Conservation (phyloP, 139 green algal species). For the Edaphochlamys debaryana region DNA sequence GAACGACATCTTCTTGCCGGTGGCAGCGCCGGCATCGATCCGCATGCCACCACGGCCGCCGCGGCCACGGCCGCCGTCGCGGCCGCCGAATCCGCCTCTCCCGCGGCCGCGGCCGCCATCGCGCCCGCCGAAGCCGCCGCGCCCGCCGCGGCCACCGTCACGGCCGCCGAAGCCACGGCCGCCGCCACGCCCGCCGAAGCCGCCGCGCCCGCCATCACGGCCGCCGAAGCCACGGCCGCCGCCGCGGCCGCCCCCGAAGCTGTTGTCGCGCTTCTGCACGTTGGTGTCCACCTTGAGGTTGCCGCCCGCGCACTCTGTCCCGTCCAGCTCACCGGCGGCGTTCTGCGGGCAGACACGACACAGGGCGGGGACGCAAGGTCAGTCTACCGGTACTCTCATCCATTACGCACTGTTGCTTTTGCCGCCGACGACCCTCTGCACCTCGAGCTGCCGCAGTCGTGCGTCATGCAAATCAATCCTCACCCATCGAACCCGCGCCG, state of each 20-base stretch:
- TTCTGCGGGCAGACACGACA: too few species aligned
- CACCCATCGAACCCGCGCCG: too few species aligned
- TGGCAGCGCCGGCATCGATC: constrained; percentile 45
- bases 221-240: constrained; percentile 35
- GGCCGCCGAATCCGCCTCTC: constrained; percentile 16
- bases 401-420: too few species aligned
- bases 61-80: constrained; percentile 21
- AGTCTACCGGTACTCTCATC: too few species aligned
- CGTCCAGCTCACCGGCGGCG: constrained; percentile 70
- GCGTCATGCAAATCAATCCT: too few species aligned
- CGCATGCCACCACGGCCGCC: constrained; percentile 53
- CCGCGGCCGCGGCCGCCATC: constrained; percentile 43
- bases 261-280: constrained; percentile 32
- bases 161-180: constrained; percentile 35
- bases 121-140: constrained; percentile 30
- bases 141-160: constrained; percentile 23
- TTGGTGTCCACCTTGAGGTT: constrained; percentile 73
- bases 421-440: too few species aligned
- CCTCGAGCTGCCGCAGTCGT: too few species aligned
- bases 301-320: constrained; percentile 62
- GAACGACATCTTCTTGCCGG: constrained; percentile 74
- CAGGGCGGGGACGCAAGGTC: too few species aligned
- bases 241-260: constrained; percentile 16
- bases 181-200: constrained; percentile 40
- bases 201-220: constrained; percentile 3